A percentile compares a stretch with the other conserved stretches of the same genome.
These are phyloP conservation scores for Talaromyces thailandensis DNA, from an alignment of 495 filamentous ascomycete species.

Conservation along the genomic window DNA sequence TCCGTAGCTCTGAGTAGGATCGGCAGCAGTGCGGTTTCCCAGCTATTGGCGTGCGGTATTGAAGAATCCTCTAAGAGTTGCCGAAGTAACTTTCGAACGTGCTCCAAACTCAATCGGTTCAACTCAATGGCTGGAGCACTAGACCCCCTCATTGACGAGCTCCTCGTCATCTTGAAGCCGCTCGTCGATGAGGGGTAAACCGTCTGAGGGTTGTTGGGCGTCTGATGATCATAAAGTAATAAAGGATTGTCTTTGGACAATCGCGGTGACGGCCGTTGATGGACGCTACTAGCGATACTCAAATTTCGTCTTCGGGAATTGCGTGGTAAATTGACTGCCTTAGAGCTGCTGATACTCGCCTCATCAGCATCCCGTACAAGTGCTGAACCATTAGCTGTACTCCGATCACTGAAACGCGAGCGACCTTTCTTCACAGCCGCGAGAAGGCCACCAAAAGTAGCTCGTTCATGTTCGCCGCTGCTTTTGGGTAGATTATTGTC, in stretches of 20 bases:
- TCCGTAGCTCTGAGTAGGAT: slow-evolving; percentile 88
- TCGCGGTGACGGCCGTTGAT: slow-evolving; percentile 62
- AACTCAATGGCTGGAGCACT: slow-evolving; percentile 69
- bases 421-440: slow-evolving; percentile 64
- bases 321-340: slow-evolving; percentile 42
- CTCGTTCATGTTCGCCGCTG: slow-evolving; percentile 44
- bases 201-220: slow-evolving; percentile 12
- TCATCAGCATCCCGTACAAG: slow-evolving; percentile 54
- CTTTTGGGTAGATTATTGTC: slow-evolving; percentile 38
- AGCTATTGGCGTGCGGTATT: slow-evolving; percentile 63
- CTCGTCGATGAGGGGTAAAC: slow-evolving; percentile 21
- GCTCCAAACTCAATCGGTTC: slow-evolving; percentile 76
- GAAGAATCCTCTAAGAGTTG: slow-evolving; percentile 72
- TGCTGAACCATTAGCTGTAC: slow-evolving; percentile 50
- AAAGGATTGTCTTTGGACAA: slow-evolving; percentile 33
- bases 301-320: slow-evolving; percentile 61
- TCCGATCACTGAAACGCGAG: slow-evolving; percentile 64
- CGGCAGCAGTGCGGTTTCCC: slow-evolving; percentile 88
- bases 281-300: slow-evolving; percentile 62
- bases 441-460: slow-evolving; percentile 44
- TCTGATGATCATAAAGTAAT: slow-evolving; percentile 19
- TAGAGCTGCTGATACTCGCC: slow-evolving; percentile 48
- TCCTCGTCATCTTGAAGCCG: slow-evolving; percentile 59
- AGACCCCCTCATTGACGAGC: slow-evolving; percentile 74
- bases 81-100: slow-evolving; percentile 73